Base-by-base conservation (phyloP, 352 stramenopile genomes). In the Globisporangium abappressorium region DNA sequence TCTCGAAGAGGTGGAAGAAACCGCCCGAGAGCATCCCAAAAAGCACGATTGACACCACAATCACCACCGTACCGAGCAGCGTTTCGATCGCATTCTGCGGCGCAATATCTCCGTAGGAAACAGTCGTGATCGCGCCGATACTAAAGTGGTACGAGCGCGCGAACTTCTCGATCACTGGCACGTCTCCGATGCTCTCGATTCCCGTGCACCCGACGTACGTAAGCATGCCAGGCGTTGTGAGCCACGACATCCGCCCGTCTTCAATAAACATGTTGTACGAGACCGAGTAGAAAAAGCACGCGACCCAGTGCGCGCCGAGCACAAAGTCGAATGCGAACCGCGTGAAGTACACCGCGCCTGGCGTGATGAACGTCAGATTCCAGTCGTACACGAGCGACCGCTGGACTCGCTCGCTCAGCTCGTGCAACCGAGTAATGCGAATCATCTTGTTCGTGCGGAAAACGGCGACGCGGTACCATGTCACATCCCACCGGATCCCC, bases 1-100 rank as follows among this genome's bases (percentile, higher is more conserved):
- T 79, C 41, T 86, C 78, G 55, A 78, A 84, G 30, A 77, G 72
- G 66, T 82, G 74, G 55, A 81, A 82, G 58, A 86, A 78, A 0
- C 76, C 68, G 1, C 78, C 78, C 15, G 78, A 76, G 22, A 86
- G 70, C 70, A 84, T 78, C 36, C 74, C 74, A 22, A 84, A 84
- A 3, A 82, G 62, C 22, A 63, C 67, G 20, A 84, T 63, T 15
- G 75, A 81, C 12, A 84, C 28, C 20, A 86, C 71, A 57, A 86
- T 84, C 28, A 84, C 68, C 3, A 77, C 14, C 1, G 77, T 70
- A 1, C 70, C 74, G 34, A 66, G 63, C 7, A 69, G 1, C 7
- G 60, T 86, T 55, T 86, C 76, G 0, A 76, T 49, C 0, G 73
- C 73, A 34, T 79, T 82, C 65, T 73, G 70, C 12, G 76, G 76